Percentiles rank a stretch among this genome's conserved stretches.
These are phyloP conservation scores for Knoxia roxburghii DNA, from an alignment of 257 asterid species.

Conservation along the genomic window DNA sequence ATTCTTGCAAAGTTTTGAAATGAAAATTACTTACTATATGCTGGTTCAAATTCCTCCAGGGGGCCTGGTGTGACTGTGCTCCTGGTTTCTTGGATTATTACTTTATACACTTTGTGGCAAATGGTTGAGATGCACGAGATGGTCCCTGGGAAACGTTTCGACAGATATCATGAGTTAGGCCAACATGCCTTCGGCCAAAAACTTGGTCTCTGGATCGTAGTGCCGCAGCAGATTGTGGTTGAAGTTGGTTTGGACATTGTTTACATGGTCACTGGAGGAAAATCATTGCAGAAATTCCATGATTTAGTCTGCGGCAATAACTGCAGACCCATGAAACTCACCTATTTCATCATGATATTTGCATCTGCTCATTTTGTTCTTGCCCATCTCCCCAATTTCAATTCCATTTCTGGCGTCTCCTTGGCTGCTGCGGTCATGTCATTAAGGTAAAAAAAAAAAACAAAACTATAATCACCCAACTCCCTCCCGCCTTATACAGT, in stretches of 20 bases:
- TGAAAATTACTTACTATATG: too few species aligned
- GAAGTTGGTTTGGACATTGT: constrained; percentile 80
- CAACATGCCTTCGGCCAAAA: constrained; percentile 86
- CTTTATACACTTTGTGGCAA: constrained; percentile 84
- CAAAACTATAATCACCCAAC: too few species aligned
- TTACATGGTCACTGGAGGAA: constrained; percentile 89
- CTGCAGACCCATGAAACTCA: constrained; percentile 52
- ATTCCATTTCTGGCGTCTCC: constrained; percentile 76
- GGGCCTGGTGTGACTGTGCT: constrained; percentile 81
- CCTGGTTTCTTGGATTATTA: constrained; percentile 71
- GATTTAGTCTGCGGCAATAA: constrained; percentile 39
- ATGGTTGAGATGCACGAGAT: constrained; percentile 98
- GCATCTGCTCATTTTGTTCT: constrained; percentile 89
- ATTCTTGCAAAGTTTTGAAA: too few species aligned
- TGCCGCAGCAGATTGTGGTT: constrained; percentile 77
- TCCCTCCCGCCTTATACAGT: too few species aligned
- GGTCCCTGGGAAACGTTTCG: constrained; percentile 90
- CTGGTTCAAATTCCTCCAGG: constrained; percentile 11
- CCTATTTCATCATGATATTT: constrained; percentile 77
- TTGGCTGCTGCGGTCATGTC: constrained; percentile 97
- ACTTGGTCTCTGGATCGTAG: constrained; percentile 79
- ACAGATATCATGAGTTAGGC: constrained; percentile 83
- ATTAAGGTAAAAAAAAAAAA: too few species aligned
- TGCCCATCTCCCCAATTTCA: constrained; percentile 87
- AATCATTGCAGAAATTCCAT: constrained; percentile 65